Conservation (phyloP, 2,329 filamentous ascomycete genomes). For the Elsinoe ampelina region DNA sequence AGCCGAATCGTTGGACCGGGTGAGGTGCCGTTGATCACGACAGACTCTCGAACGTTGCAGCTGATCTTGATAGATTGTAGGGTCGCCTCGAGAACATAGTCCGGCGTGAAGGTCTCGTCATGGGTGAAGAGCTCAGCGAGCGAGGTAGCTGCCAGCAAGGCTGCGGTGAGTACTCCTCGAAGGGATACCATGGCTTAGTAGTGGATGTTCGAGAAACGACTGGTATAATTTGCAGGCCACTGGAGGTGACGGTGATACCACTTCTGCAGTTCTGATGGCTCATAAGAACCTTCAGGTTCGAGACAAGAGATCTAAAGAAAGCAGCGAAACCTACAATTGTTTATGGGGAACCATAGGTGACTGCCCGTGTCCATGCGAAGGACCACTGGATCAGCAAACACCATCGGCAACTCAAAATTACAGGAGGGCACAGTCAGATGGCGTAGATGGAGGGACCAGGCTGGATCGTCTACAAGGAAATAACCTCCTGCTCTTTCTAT, state of each 20-base stretch:
- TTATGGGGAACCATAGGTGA: too few relatives aligned
- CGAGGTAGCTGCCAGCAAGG: neutral
- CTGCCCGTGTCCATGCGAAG: neutral
- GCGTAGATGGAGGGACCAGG: neutral
- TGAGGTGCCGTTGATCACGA: constrained; percentile 44
- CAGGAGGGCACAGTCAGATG: neutral
- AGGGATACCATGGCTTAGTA: neutral
- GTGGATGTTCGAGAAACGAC: too few relatives aligned
- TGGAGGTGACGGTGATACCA: too few relatives aligned
- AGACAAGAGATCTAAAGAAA: too few relatives aligned
- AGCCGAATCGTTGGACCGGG: constrained; percentile 44
- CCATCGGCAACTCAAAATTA: neutral
- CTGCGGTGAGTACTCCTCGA: neutral
- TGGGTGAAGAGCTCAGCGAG: neutral
- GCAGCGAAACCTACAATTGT: too few relatives aligned
- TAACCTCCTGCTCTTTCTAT: neutral
- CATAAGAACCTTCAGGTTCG: too few relatives aligned
- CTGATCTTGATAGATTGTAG: constrained; percentile 1
- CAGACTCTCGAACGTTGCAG: constrained; percentile 19
- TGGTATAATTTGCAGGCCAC: too few relatives aligned
- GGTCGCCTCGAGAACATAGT: constrained; percentile 8
- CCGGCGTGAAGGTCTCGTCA: neutral
- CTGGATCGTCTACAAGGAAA: too few relatives aligned
- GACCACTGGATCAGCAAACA: neutral
- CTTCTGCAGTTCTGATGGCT: too few relatives aligned